These are phyloP conservation scores for Lolium rigidum DNA, from an alignment of 176 grass and related monocot species.

Conservation along the genomic window DNA sequence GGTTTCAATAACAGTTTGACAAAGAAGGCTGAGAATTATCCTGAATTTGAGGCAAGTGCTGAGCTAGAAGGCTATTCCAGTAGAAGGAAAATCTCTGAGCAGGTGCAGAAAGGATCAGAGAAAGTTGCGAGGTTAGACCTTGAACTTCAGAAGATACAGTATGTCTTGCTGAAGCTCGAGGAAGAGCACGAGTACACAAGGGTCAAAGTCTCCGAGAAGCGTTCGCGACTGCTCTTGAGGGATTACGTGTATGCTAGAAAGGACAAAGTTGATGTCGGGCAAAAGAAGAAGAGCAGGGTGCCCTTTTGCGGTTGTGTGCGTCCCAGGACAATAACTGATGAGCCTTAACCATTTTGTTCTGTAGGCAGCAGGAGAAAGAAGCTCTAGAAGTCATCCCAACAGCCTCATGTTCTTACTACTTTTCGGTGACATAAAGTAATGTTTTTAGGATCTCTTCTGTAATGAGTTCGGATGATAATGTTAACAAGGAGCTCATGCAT, in stretches of 20 bases:
- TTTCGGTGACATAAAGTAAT: background rate
- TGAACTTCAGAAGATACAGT: conserved; percentile 76
- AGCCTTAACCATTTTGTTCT: conserved; percentile 19
- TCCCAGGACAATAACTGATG: conserved; percentile 34
- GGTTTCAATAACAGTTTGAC: conserved; percentile 56
- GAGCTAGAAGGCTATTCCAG: conserved; percentile 55
- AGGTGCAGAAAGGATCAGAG: conserved; percentile 57
- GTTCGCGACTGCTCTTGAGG: conserved; percentile 58
- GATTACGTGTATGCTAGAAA: conserved; percentile 73
- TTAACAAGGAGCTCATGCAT: conserved; percentile 18
- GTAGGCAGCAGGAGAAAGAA: conserved; percentile 26
- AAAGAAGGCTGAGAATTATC: conserved; percentile 60
- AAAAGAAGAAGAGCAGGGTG: conserved; percentile 54
- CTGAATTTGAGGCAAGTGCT: conserved; percentile 29
- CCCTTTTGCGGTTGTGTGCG: conserved; percentile 70
- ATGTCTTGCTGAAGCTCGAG: conserved; percentile 68
- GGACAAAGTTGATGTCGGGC: conserved; percentile 31
- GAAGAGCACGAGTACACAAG: conserved; percentile 57
- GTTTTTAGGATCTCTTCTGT: conserved; percentile 11
- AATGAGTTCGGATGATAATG: conserved; percentile 27
- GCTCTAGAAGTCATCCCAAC: conserved; percentile 10
- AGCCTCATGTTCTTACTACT: conserved; percentile 7
- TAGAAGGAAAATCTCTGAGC: conserved; percentile 61
- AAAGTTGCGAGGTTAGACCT: conserved; percentile 66
- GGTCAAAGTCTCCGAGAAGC: conserved; percentile 48